Base-by-base conservation (phyloP, 2,329 filamentous ascomycete species). In the Clarireedia paspali region DNA sequence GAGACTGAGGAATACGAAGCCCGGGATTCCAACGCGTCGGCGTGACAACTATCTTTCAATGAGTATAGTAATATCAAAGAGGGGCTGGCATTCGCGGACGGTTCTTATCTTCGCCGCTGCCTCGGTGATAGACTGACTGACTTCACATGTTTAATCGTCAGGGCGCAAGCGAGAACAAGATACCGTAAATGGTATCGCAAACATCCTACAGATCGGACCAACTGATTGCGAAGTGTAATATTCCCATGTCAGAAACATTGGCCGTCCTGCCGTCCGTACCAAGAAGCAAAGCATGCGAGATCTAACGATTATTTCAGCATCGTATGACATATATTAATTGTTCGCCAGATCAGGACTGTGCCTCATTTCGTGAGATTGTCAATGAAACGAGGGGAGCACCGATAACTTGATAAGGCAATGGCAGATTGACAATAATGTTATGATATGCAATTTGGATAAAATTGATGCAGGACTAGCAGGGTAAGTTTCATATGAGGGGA, bases 251-350 rank as follows among this genome's bases (percentile, higher is more conserved):
- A 34, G 12, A 9, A 34, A 34, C 30, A 12, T 34, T 12, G 30
- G 30, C 40, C 40, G 40, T 44, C 17, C 40, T 20, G n/a, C 39
- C 7, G 15, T 15, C n/a, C 39, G 20, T 42, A 42, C 39, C 39
- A 14, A 17, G 17, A 6, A n/a, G 20, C 39, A n/a, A 30, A 26
- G 34, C 39, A 52, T 52, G 39, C 49, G 42, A 54, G 52, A 54
- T 54, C 52, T 49, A 54, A 49, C 45, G 34, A 54, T 42, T n/a
- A 34, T 52, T 23, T 54, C 36, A 42, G 30, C 48, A 23, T 49
- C 45, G 52, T 54, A 46, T 54, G 52, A 54, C n/a, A 6, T 54
- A 54, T 34, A 54, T 54, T 54, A 44, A 49, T 40, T 20, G 17
- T 20, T 50, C 9, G 26, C 44, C 36, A 49, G 45, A 49, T 40